phyloP scores from a whole-genome alignment of 768 basidiomycete genomes.

The Kwoniella mangroviensis region DNA sequence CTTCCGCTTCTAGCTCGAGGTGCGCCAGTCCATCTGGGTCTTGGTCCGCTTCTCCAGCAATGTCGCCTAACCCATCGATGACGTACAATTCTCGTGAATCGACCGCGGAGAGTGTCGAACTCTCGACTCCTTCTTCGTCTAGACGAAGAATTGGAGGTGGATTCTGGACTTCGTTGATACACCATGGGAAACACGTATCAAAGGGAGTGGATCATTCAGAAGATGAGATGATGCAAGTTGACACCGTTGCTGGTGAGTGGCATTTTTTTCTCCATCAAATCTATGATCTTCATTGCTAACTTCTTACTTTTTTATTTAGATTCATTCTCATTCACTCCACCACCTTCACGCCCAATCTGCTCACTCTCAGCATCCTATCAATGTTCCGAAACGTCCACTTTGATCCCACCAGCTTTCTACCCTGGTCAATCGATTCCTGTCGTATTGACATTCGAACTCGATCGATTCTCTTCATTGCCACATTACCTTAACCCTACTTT shows the following conservation, averaged over 20 bases:
- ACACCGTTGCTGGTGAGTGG: conserved; percentile 28
- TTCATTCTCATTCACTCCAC: conserved; percentile 30
- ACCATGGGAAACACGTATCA: conserved; percentile 18
- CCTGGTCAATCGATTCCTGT: conserved; percentile 53
- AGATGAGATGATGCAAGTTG: conserved; percentile 34
- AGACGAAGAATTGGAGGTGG: conserved; percentile 28
- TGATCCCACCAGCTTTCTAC: conserved; percentile 52
- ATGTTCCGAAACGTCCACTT: conserved; percentile 37
- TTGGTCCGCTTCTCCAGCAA: conserved; percentile 9
- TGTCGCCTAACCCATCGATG: conserved; percentile 13
- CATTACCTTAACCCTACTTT: conserved; percentile 46
- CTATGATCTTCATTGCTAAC: not conserved
- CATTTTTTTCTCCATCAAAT: not conserved
- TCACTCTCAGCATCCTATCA: conserved; percentile 36
- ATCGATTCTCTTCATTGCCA: conserved; percentile 43
- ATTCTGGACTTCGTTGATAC: conserved; percentile 31
- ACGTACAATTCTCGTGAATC: conserved; percentile 16
- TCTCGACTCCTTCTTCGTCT: conserved; percentile 5
- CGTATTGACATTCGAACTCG: conserved; percentile 42
- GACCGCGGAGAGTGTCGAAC: conserved; percentile 13
- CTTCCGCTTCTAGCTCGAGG: conserved; percentile 18
- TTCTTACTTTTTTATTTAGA: conserved; percentile 4
- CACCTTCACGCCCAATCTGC: conserved; percentile 41
- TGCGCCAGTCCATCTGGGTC: conserved; percentile 16
- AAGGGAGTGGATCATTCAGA: conserved; percentile 27